A percentile compares a stretch with the other conserved stretches of the same genome.
Conservation (phyloP, 2,329 filamentous ascomycete genomes). For the Eurotiales sp. region DNA sequence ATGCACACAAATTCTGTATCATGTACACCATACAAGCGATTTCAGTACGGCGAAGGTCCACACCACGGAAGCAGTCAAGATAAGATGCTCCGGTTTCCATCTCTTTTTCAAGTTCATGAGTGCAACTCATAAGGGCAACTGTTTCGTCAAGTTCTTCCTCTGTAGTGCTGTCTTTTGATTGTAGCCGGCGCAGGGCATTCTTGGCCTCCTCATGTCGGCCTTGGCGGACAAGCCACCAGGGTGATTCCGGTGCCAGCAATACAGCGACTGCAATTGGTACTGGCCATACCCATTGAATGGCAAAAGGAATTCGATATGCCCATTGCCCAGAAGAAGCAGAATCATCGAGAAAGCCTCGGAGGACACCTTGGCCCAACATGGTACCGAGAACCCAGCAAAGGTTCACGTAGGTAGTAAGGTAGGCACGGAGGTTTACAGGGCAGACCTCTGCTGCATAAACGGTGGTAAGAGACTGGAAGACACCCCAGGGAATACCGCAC, state of each 20-base stretch:
- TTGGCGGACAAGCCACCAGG: slow-evolving; percentile 50
- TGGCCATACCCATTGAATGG: slow-evolving; percentile 53
- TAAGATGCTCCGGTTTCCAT: slow-evolving; percentile 62
- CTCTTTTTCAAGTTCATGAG: slow-evolving; percentile 66
- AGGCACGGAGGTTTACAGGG: slow-evolving; percentile 41
- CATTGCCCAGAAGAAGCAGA: slow-evolving; percentile 40
- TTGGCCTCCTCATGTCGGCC: slow-evolving; percentile 45
- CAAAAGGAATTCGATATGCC: slow-evolving; percentile 52
- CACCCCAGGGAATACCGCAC: slow-evolving; percentile 49
- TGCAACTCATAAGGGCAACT: slow-evolving; percentile 87
- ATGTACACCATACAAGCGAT: slow-evolving; percentile 41
- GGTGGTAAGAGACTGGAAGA: slow-evolving; percentile 47
- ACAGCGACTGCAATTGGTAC: slow-evolving; percentile 47
- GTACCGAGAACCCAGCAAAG: slow-evolving; percentile 48
- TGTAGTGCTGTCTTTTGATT: slow-evolving; percentile 19
- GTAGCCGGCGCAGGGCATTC: slow-evolving; percentile 24
- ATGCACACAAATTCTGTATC: slow-evolving; percentile 41
- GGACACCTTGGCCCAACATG: slow-evolving; percentile 48
- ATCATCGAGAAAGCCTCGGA: slow-evolving; percentile 41
- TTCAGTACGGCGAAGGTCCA: slow-evolving; percentile 37
- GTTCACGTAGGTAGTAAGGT: slow-evolving; percentile 45
- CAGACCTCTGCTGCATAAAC: slow-evolving; percentile 47
- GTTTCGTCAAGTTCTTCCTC: slow-evolving; percentile 66
- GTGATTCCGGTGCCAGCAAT: slow-evolving; percentile 47
- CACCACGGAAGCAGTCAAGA: slow-evolving; percentile 45